Evolutionary conservation across 2,329 filamentous ascomycete species (phyloP).

Genomic region (Ophiosphaerella herpotricha): DNA sequence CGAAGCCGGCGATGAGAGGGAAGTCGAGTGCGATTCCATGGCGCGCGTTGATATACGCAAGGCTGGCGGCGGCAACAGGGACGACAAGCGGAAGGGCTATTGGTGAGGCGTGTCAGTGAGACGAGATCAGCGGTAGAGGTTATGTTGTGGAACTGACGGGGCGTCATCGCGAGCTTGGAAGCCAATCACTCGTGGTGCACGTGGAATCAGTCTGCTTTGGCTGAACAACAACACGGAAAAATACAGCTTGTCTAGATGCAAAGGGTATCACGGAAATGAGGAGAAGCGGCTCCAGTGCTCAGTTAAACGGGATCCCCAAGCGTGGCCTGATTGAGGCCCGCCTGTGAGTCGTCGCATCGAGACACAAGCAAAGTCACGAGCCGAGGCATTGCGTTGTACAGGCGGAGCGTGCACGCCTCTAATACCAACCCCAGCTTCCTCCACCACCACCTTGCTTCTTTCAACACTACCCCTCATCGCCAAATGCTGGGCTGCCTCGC

Average conservation of each 20-base stretch:
- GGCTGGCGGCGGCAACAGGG: slow-evolving; percentile 46
- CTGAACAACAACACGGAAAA: neutral
- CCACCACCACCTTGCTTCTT: neutral
- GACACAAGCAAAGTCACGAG: neutral
- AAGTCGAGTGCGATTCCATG: slow-evolving; percentile 67
- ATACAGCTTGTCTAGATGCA: neutral
- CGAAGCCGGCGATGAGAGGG: slow-evolving; percentile 60
- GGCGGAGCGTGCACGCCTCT: neutral
- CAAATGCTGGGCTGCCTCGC: neutral
- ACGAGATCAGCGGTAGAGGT: neutral
- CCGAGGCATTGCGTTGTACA: neutral
- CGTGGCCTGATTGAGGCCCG: neutral
- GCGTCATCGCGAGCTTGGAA: slow-evolving; percentile 4
- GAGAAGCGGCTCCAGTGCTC: neutral
- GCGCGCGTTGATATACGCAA: slow-evolving; percentile 70
- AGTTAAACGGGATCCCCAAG: neutral
- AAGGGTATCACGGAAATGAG: neutral
- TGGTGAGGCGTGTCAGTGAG: neutral
- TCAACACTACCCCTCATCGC: slow-evolving; percentile 10
- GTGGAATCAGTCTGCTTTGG: too few relatives aligned
- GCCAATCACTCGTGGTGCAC: neutral
- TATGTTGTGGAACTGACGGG: slow-evolving; percentile 7
- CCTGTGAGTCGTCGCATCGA: neutral
- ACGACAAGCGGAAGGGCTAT: slow-evolving; percentile 35
- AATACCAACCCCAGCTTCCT: neutral